Evolutionary conservation across 2,329 filamentous ascomycete species (phyloP).

Genomic region (Paraconiothyrium brasiliense): DNA sequence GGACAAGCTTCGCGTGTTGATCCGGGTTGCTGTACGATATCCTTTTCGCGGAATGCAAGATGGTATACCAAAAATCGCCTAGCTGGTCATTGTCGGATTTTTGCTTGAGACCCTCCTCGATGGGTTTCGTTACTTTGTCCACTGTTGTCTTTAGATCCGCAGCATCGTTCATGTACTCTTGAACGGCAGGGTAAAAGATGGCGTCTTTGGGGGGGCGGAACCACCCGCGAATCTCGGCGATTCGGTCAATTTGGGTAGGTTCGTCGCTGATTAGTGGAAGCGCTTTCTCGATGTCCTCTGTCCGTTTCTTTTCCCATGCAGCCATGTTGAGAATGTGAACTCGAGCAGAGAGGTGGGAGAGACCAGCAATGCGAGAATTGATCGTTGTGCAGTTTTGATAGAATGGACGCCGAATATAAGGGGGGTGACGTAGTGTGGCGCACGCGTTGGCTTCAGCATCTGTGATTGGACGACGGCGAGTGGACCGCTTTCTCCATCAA

Average conservation of each 20-base stretch:
- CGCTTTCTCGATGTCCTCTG: slow-evolving; percentile 22
- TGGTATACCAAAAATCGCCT: slow-evolving; percentile 41
- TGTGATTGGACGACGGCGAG: background rate
- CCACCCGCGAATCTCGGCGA: slow-evolving; percentile 43
- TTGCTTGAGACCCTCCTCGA: slow-evolving; percentile 37
- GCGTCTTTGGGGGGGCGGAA: slow-evolving; percentile 37
- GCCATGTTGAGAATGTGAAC: slow-evolving; percentile 23
- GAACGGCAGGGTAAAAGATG: slow-evolving; percentile 32
- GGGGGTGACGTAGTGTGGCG: slow-evolving; percentile 14
- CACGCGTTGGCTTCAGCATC: slow-evolving; percentile 1
- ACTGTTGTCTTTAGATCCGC: slow-evolving; percentile 26
- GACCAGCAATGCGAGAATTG: slow-evolving; percentile 1
- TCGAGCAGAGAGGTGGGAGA: slow-evolving; percentile 9
- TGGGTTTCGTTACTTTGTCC: slow-evolving; percentile 32
- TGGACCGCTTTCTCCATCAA: slow-evolving; percentile 6
- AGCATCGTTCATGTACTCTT: slow-evolving; percentile 32
- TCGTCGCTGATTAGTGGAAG: slow-evolving; percentile 27
- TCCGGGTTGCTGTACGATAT: slow-evolving; percentile 26
- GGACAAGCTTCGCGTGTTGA: slow-evolving; percentile 29
- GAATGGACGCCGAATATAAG: background rate
- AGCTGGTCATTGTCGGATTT: slow-evolving; percentile 29
- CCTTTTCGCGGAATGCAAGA: slow-evolving; percentile 42
- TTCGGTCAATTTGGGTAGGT: slow-evolving; percentile 38
- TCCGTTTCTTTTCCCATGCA: slow-evolving; percentile 19
- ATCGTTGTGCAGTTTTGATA: background rate